These are phyloP conservation scores for Salix suchowensis DNA, from an alignment of 345 rosid genomes.

Conservation along the genomic window DNA sequence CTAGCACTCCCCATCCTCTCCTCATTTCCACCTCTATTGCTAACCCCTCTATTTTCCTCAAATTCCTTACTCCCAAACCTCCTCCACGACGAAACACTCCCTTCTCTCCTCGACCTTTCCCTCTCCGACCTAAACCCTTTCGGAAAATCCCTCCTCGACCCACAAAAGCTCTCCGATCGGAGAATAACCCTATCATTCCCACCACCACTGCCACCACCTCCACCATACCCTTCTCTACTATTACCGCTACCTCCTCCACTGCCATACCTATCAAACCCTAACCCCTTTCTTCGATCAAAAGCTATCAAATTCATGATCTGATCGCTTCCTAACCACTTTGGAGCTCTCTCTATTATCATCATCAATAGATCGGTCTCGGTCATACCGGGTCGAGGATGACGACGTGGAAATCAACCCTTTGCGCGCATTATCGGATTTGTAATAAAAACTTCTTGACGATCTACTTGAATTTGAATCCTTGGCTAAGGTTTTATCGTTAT, in stretches of 20 bases:
- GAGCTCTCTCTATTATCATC: conserved; percentile 42
- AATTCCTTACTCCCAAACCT: conserved; percentile 46
- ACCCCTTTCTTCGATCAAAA: conserved; percentile 52
- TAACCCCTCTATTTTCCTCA: conserved; percentile 29
- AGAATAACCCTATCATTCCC: conserved; percentile 29
- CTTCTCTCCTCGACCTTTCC: conserved; percentile 71
- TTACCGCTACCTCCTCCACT: conserved; percentile 34
- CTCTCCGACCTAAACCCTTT: conserved; percentile 83
- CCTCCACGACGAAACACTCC: conserved; percentile 73
- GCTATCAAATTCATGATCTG: conserved; percentile 58
- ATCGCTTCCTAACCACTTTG: conserved; percentile 52
- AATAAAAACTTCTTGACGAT: conserved; percentile 50
- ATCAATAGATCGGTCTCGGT: conserved; percentile 54
- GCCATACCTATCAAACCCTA: conserved; percentile 53
- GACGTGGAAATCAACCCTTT: conserved; percentile 47
- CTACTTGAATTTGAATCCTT: conserved; percentile 52
- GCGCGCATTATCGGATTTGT: conserved; percentile 46
- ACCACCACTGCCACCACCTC: conserved; percentile 8
- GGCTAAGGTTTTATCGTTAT: conserved; percentile 35
- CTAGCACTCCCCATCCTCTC: conserved; percentile 21
- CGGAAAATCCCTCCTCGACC: conserved; percentile 72
- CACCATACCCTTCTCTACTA: conserved; percentile 20
- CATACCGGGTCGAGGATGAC: conserved; percentile 50
- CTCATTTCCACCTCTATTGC: conserved; percentile 23
- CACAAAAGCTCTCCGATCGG: conserved; percentile 74